Evolutionary conservation across 768 basidiomycete species (phyloP).

Genomic region (Tricholoma bakamatsutake): DNA sequence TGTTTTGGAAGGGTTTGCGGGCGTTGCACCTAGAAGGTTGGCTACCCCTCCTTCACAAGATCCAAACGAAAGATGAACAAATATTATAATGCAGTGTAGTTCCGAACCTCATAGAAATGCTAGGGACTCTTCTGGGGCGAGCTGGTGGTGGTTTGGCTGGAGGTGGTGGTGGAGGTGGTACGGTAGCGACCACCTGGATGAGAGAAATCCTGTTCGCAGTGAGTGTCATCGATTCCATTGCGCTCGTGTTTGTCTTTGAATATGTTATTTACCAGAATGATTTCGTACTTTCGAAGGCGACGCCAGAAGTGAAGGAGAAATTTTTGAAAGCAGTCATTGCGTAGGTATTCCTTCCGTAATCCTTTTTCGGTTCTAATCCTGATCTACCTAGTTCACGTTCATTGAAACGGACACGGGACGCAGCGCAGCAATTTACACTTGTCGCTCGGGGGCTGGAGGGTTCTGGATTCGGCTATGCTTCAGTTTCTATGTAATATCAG

Average conservation of each 20-base stretch:
- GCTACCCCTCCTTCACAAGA: not conserved
- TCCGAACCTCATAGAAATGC: constrained; percentile 78
- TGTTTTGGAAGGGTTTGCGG: constrained; percentile 74
- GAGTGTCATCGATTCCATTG: constrained; percentile 9
- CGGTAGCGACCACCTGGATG: constrained; percentile 58
- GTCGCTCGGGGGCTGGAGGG: constrained; percentile 81
- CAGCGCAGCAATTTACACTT: constrained; percentile 82
- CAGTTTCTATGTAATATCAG: constrained; percentile 42
- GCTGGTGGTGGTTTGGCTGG: constrained; percentile 22
- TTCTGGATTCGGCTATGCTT: constrained; percentile 80
- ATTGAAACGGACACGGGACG: constrained; percentile 69
- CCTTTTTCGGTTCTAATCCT: not conserved
- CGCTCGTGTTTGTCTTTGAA: not conserved
- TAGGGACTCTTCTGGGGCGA: constrained; percentile 61
- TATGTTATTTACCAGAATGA: constrained; percentile 42
- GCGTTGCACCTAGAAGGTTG: constrained; percentile 62
- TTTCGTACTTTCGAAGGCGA: constrained; percentile 71
- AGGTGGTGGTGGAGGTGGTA: constrained; percentile 19
- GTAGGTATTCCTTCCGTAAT: constrained; percentile 31
- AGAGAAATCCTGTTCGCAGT: constrained; percentile 65
- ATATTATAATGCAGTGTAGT: constrained; percentile 44
- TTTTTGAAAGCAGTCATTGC: constrained; percentile 68
- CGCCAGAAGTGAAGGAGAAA: constrained; percentile 67
- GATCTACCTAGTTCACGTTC: constrained; percentile 53
- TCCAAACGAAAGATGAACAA: not conserved